These are phyloP conservation scores for Pleurotus sapidus DNA, from an alignment of 768 basidiomycete species.

Conservation along the genomic window DNA sequence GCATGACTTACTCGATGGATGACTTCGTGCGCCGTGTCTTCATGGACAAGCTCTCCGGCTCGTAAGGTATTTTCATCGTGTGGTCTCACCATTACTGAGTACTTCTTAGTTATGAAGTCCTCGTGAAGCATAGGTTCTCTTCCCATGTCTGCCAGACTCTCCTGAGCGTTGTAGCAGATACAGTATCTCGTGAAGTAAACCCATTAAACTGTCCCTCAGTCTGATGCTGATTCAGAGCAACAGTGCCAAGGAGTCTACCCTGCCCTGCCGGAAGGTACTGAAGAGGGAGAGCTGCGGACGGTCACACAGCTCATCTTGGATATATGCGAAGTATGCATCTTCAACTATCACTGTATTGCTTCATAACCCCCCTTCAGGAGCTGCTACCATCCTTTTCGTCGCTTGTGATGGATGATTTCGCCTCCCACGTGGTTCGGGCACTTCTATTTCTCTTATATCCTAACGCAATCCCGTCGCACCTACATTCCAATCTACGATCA, in stretches of 20 bases:
- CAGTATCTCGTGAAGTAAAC: slow-evolving; percentile 67
- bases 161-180: slow-evolving; percentile 62
- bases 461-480: slow-evolving; percentile 29
- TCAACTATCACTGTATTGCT: slow-evolving; percentile 7
- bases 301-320: slow-evolving; percentile 63
- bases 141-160: slow-evolving; percentile 96
- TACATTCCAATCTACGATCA: slow-evolving; percentile 55
- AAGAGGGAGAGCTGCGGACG: slow-evolving; percentile 64
- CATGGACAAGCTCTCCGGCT: slow-evolving; percentile 81
- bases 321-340: slow-evolving; percentile 52
- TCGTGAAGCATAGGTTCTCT: slow-evolving; percentile 82
- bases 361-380: slow-evolving; percentile 46
- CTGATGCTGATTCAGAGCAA: neutral
- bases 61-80: slow-evolving; percentile 51
- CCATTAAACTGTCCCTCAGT: neutral
- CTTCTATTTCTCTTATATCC: slow-evolving; percentile 79
- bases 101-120: slow-evolving; percentile 51
- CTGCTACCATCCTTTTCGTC: slow-evolving; percentile 57
- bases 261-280: slow-evolving; percentile 39
- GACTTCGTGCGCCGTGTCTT: slow-evolving; percentile 94
- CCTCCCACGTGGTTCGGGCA: slow-evolving; percentile 85
- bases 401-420: slow-evolving; percentile 82
- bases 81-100: neutral
- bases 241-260: slow-evolving; percentile 58
- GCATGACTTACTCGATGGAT: slow-evolving; percentile 91